Evolutionary conservation across 2,329 filamentous ascomycete species (phyloP), one percentile per base, ranked within the genome.

Genomic region (Neonectria punicea): DNA sequence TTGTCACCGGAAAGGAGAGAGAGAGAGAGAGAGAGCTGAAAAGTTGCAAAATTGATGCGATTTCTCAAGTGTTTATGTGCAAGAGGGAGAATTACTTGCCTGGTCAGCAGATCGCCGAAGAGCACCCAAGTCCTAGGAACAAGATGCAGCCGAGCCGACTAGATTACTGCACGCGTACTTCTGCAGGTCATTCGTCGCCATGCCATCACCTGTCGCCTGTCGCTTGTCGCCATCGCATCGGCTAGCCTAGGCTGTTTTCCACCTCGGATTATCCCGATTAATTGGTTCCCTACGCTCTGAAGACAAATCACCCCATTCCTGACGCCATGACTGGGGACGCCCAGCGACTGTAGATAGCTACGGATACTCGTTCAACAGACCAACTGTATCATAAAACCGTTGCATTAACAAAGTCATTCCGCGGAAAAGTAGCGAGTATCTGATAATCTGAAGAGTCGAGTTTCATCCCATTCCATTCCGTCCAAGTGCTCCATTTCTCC

Each of bases 241-340:
- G 49, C 30, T 51, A 16, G 34, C 30, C 32, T 51, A 30, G 34
- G 5, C 32, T 36, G 11, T 51, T 51, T 51, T 25, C 47, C 14
- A 16, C 41, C 10, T 44, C 58, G 58, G 43, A 56, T 43, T 56
- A 61, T 61, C 41, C 50, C 41, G 20, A n/a, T 32, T 11, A 25
- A 25, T 25, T 25, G 22, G 22, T 25, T 22, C 2, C 14, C 44
- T 8, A 9, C 6, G 6, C n/a, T 41, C 6, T 18, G 10, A 22
- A n/a, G 25, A 22, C 8, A 50, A 22, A 59, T 58, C 61, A 63
- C 50, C 54, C 55, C 61, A 63, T 55, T 54, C 22, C 50, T 63
- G 55, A 49, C 43, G 22, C 55, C 60, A 58, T 46, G 18, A 46
- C 39, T 16, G 34, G 34, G 14, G 18, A 22, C 39, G 6, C n/a